Evolutionary conservation across 2,329 filamentous ascomycete species (phyloP).

Genomic region (Diplodia scrobiculata): DNA sequence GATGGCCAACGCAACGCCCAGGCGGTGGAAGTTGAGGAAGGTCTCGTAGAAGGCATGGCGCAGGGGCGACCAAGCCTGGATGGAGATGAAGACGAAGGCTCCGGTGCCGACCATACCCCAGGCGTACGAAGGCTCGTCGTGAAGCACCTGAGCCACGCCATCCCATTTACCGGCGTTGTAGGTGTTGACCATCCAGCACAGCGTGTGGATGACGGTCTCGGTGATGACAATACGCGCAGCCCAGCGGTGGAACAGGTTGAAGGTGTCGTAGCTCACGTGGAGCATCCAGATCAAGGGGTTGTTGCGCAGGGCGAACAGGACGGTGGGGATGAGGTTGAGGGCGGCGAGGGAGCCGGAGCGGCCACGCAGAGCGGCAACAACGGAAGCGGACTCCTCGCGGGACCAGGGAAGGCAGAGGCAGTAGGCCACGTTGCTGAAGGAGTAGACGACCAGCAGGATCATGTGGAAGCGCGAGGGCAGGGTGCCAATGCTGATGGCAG

Average conservation of each 20-base stretch:
- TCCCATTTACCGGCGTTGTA: slow-evolving; percentile 62
- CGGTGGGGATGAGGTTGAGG: slow-evolving; percentile 87
- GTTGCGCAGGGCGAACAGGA: slow-evolving; percentile 87
- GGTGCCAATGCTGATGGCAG: slow-evolving; percentile 71
- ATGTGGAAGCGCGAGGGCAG: slow-evolving; percentile 78
- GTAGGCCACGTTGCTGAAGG: slow-evolving; percentile 75
- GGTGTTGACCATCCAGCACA: slow-evolving; percentile 72
- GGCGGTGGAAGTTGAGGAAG: slow-evolving; percentile 84
- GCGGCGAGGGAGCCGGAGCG: slow-evolving; percentile 80
- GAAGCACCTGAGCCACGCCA: slow-evolving; percentile 59
- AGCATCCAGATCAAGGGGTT: slow-evolving; percentile 84
- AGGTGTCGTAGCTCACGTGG: slow-evolving; percentile 91
- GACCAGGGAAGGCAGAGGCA: slow-evolving; percentile 68
- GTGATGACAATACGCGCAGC: slow-evolving; percentile 72
- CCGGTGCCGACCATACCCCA: slow-evolving; percentile 63
- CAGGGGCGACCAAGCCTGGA: slow-evolving; percentile 75
- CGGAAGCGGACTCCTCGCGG: slow-evolving; percentile 52
- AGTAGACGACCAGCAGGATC: slow-evolving; percentile 66
- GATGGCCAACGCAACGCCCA: slow-evolving; percentile 69
- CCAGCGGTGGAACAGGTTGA: slow-evolving; percentile 88
- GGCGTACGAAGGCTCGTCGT: slow-evolving; percentile 63
- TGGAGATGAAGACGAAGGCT: slow-evolving; percentile 65
- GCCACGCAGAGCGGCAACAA: slow-evolving; percentile 81
- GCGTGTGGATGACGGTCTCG: slow-evolving; percentile 69
- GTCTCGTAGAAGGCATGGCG: slow-evolving; percentile 97